These are phyloP conservation scores for Candida manassasensis DNA, from an alignment of 805 yeast genomes.

Conservation along the genomic window DNA sequence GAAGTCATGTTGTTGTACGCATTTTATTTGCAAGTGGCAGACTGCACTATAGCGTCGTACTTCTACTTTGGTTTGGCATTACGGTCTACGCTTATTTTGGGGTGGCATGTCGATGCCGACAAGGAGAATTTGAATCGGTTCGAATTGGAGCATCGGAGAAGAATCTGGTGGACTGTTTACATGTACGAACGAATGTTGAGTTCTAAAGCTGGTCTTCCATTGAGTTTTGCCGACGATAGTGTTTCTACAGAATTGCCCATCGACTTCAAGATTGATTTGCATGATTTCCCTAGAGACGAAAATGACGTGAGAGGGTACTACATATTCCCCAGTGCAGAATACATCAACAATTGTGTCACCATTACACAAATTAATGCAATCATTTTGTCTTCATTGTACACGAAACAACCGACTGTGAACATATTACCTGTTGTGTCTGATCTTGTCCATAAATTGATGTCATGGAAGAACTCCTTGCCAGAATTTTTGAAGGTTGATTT, in stretches of 20 bases:
- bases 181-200: conserved; percentile 68
- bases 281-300: conserved; percentile 31
- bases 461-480: conserved; percentile 66
- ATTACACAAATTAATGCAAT: conserved; percentile 77
- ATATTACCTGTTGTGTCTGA: conserved; percentile 71
- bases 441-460: conserved; percentile 58
- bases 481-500: conserved; percentile 63
- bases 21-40: conserved; percentile 77
- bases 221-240: conserved; percentile 76
- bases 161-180: conserved; percentile 48
- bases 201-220: conserved; percentile 76
- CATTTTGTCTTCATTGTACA: conserved; percentile 63
- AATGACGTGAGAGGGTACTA: conserved; percentile 59
- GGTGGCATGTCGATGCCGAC: conserved; percentile 81
- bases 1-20: conserved; percentile 74
- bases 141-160: conserved; percentile 49
- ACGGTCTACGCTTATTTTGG: conserved; percentile 65
- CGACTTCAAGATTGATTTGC: conserved; percentile 57
- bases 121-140: conserved; percentile 50
- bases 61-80: conserved; percentile 76
- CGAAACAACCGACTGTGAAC: conserved; percentile 71
- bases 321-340: conserved; percentile 75
- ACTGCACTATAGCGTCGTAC: conserved; percentile 76
- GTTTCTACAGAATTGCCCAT: conserved; percentile 73
- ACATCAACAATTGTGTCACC: conserved; percentile 68